Evolutionary conservation across 257 asterid genomes (phyloP).

Genomic region (Forsythia viridissima): DNA sequence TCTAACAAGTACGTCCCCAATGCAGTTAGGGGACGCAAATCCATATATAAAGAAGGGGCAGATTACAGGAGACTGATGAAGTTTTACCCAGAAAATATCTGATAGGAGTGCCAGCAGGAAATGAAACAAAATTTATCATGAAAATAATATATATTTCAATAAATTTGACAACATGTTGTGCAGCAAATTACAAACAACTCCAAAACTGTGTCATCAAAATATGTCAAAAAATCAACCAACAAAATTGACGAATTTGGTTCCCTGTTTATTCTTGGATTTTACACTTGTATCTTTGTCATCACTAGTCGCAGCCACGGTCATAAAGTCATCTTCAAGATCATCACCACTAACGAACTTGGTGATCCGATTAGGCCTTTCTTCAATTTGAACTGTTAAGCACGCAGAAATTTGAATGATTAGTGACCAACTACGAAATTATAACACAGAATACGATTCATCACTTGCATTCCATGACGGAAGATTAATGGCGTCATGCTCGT

Average conservation of each 20-base stretch:
- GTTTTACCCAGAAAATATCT: too few relatives aligned
- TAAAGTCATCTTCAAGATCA: slow-evolving; percentile 92
- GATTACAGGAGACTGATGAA: too few relatives aligned
- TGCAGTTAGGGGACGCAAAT: too few relatives aligned
- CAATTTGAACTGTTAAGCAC: slow-evolving; percentile 34
- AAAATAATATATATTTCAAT: neutral
- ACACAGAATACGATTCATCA: too few relatives aligned
- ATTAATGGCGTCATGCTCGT: too few relatives aligned
- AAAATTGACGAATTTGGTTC: slow-evolving; percentile 75
- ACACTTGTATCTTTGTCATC: slow-evolving; percentile 34
- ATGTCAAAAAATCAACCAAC: slow-evolving; percentile 43
- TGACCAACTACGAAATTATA: neutral
- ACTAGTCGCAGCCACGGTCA: slow-evolving; percentile 21
- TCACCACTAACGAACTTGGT: slow-evolving; percentile 24
- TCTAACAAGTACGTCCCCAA: neutral
- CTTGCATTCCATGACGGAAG: too few relatives aligned
- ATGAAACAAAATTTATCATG: too few relatives aligned
- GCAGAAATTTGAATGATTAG: neutral
- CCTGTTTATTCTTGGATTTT: slow-evolving; percentile 50
- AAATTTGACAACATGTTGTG: neutral
- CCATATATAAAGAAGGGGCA: too few relatives aligned
- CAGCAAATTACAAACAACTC: neutral
- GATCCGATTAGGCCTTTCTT: slow-evolving; percentile 31
- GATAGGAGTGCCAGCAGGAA: too few relatives aligned
- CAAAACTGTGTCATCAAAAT: neutral